Evolutionary conservation across 306 rosid species (phyloP), one percentile per base, ranked within the genome.

Genomic region (Hippophae rhamnoides): DNA sequence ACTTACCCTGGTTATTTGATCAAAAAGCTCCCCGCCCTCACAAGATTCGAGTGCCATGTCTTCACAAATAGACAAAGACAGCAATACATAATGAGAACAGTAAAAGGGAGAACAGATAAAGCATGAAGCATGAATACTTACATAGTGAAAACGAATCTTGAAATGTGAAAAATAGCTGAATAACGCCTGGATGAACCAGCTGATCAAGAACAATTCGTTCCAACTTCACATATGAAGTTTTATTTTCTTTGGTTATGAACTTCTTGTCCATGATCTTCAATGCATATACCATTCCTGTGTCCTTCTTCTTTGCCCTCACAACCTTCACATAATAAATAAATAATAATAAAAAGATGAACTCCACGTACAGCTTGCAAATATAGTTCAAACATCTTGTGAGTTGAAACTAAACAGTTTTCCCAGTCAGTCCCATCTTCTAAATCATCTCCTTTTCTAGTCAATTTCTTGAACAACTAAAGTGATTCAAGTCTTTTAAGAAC

Each of bases 21-120:
- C 99, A 80, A 93, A 93, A 69, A 93, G 99, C 57, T 93, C 99
- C 72, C 99, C 99, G 44, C 99, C 99, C 83, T 93, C 99, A 69
- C 99, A 93, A 68, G 99, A 93, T 69, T 93, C 99, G 70, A 93
- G 90, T 60, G 97, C 99, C 99, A 93, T 93, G 70, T 93, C 99
- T 93, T 80, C 83, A 69, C 43, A 60, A 12, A 64, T 64, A 54
- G 54, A 8, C 44, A 65, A 56, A 57, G 54, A 71, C 43, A 65
- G 53, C 47, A 63, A 26, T 7, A 63, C 78, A 79, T 76, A 69
- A 63, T 69, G 64, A 65, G 46, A 67, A 53, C 55, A 52, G 40
- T 18, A 48, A 76, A 72, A 45, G 64, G 25, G 64, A 49, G 78
- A 72, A 74, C 11, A 52, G 23, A 18, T 18, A 18, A 18, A 18